A percentile compares a stretch with the other conserved stretches of the same genome.
These are phyloP conservation scores for Santalum album DNA, from an alignment of 164 flowering plant genomes.

Conservation along the genomic window DNA sequence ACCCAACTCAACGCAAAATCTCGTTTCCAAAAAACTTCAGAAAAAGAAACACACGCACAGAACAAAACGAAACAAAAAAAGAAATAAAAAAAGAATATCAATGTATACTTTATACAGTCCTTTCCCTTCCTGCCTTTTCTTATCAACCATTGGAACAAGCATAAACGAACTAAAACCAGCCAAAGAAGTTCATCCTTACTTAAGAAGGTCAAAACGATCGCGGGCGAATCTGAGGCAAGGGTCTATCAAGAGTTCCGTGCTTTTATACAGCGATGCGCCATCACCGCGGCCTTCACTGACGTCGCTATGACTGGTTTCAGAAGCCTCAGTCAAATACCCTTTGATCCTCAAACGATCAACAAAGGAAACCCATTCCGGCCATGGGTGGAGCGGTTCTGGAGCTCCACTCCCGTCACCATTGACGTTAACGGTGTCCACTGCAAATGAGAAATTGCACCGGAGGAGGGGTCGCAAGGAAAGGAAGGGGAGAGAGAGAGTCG, in stretches of 20 bases:
- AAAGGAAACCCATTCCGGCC: neutral
- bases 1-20: too few relatives aligned
- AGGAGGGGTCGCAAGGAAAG: neutral
- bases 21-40: too few relatives aligned
- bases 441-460: neutral
- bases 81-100: too few relatives aligned
- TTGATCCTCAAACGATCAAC: neutral
- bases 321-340: neutral
- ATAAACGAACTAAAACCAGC: too few relatives aligned
- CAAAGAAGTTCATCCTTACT: neutral
- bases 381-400: neutral
- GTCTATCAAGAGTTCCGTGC: neutral
- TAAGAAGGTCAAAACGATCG: neutral
- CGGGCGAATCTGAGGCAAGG: slow-evolving; percentile 1
- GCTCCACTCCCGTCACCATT: neutral
- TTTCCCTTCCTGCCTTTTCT: too few relatives aligned
- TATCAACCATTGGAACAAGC: too few relatives aligned
- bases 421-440: neutral
- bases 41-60: too few relatives aligned
- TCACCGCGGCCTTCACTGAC: neutral
- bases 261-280: neutral
- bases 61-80: too few relatives aligned
- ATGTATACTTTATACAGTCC: too few relatives aligned
- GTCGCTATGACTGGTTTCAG: neutral
- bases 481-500: neutral